A percentile compares a stretch with the other conserved stretches of the same genome.
Evolutionary conservation across 2,329 filamentous ascomycete genomes (phyloP).

Genomic region (Trichoderma sp.): DNA sequence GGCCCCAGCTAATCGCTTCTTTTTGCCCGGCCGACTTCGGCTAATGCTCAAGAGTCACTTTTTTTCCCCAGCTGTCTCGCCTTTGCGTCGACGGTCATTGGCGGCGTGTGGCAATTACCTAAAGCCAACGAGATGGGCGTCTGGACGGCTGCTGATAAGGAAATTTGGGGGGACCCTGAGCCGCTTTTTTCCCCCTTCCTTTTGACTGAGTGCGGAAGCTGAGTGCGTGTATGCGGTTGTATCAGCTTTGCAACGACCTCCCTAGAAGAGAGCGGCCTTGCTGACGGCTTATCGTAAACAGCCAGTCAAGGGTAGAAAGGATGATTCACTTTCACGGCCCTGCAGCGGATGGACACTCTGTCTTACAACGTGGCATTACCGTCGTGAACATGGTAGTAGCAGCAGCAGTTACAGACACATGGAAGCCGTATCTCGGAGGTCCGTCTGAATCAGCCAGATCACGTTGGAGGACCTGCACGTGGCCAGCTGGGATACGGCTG

Average conservation of each 20-base stretch:
- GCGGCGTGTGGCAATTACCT: conserved; percentile 22
- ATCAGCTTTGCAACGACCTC: conserved; percentile 4
- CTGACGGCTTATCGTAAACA: conserved; percentile 13
- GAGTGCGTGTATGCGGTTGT: neutral
- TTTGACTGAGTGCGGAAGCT: no score
- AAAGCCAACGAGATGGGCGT: conserved; percentile 7
- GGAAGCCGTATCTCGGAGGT: neutral
- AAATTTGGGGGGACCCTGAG: neutral
- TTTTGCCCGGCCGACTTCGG: conserved; percentile 32
- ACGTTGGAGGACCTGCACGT: neutral
- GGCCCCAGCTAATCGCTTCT: neutral
- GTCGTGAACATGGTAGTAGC: neutral
- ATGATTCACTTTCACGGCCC: neutral
- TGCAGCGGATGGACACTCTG: no score
- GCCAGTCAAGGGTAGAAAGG: neutral
- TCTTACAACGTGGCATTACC: conserved; percentile 13
- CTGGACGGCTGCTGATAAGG: conserved; percentile 14
- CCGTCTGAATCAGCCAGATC: neutral
- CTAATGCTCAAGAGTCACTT: conserved; percentile 23
- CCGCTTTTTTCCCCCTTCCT: neutral
- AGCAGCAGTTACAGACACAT: neutral
- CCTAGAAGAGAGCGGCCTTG: conserved; percentile 12
- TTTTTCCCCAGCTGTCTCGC: neutral
- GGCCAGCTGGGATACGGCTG: conserved; percentile 6
- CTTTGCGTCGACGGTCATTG: conserved; percentile 24